A percentile compares a stretch with the other conserved stretches of the same genome.
Evolutionary conservation across 768 basidiomycete species (phyloP).

Genomic region (Crucibulum laeve): DNA sequence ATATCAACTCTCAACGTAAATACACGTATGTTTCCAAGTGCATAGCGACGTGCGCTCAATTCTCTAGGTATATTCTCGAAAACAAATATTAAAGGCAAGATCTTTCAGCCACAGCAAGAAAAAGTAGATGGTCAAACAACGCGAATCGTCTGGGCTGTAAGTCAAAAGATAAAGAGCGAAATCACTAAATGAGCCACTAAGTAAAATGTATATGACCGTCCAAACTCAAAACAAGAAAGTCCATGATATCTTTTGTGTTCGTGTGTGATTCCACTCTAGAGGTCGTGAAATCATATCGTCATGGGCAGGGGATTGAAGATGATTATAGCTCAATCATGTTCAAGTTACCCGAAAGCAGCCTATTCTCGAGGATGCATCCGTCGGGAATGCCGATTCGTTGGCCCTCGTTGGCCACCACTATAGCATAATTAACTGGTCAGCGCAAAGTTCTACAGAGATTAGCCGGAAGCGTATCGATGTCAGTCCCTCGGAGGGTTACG

Average conservation of each 20-base stretch:
- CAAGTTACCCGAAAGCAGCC: constrained; percentile 80
- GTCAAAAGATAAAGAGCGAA: not conserved
- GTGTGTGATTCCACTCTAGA: no score
- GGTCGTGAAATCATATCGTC: no score
- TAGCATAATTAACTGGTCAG: not conserved
- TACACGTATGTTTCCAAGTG: not conserved
- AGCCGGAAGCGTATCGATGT: constrained; percentile 56
- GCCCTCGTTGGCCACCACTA: constrained; percentile 77
- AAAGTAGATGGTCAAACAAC: not conserved
- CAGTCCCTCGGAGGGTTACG: constrained; percentile 83
- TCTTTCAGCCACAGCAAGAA: no score
- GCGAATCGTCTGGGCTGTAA: not conserved
- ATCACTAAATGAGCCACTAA: not conserved
- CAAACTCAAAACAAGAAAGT: not conserved
- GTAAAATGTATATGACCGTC: not conserved
- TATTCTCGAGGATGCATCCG: constrained; percentile 74
- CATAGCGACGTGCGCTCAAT: not conserved
- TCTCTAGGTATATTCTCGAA: not conserved
- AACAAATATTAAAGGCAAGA: no score
- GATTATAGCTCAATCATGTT: constrained; percentile 57
- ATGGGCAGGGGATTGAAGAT: not conserved
- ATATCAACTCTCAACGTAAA: no score
- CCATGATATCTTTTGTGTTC: not conserved
- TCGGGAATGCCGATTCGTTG: constrained; percentile 82
- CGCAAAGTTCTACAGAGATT: not conserved